These are phyloP conservation scores for Gossypium schwendimanii DNA, from an alignment of 441 rosid species.

Conservation along the genomic window DNA sequence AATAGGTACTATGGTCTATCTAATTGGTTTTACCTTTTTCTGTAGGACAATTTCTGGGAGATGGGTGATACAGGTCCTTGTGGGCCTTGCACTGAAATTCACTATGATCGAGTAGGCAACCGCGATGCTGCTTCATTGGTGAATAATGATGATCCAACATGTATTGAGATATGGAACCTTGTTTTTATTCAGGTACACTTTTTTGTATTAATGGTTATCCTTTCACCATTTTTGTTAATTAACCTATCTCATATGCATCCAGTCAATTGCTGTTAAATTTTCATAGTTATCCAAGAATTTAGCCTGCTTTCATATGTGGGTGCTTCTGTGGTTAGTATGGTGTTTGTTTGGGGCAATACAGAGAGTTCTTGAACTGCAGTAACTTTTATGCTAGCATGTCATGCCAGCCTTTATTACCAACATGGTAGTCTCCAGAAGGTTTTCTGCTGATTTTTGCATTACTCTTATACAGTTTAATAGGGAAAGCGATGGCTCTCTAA, in stretches of 20 bases:
- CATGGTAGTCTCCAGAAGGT: not conserved
- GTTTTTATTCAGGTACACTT: conserved; percentile 88
- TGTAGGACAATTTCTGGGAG: conserved; percentile 98
- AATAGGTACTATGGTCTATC: not conserved
- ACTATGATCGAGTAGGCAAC: conserved; percentile 82
- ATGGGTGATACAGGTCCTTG: conserved; percentile 99
- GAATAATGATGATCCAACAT: conserved; percentile 94
- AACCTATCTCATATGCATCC: not conserved
- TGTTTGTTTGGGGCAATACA: not conserved
- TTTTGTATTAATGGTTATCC: not conserved
- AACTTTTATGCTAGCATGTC: not conserved
- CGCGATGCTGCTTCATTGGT: conserved; percentile 80
- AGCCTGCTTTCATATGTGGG: not conserved
- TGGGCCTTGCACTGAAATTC: conserved; percentile 98
- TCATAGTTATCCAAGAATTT: not conserved
- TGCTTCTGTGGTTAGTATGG: not conserved
- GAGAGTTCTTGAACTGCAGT: not conserved
- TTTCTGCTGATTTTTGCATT: conserved; percentile 8
- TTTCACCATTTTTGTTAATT: not conserved
- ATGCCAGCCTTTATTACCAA: not conserved
- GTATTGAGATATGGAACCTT: conserved; percentile 97
- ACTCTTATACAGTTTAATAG: conserved; percentile 62
- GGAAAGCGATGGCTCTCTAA: conserved; percentile 82
- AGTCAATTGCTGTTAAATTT: not conserved
- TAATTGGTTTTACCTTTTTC: conserved; percentile 14